Evolutionary conservation across 345 rosid species (phyloP).

Genomic region (Leavenworthia alabamica): DNA sequence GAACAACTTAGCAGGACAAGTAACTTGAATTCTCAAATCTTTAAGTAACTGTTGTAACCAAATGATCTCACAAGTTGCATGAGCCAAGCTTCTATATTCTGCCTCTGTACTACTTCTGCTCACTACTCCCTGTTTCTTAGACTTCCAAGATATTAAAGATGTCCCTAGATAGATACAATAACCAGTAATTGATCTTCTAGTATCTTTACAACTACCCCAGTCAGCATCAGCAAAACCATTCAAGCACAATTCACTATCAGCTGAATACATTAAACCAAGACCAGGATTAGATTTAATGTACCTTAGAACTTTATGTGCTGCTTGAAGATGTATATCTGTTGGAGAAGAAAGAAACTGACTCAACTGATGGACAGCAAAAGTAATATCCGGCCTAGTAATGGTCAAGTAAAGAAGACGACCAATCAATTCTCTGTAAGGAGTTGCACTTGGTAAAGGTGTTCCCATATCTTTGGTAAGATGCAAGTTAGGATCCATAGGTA

Average conservation of each 20-base stretch:
- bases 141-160: too few species aligned
- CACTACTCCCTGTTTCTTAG: too few species aligned
- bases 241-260: not conserved
- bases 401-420: too few species aligned
- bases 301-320: not conserved
- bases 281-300: not conserved
- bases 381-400: fast-evolving
- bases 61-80: not conserved
- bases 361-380: not conserved
- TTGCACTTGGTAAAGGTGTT: too few species aligned
- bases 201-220: not conserved
- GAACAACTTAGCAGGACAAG: not conserved
- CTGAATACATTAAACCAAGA: not conserved
- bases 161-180: too few species aligned
- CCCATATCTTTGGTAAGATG: not conserved
- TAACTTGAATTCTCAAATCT: fast-evolving
- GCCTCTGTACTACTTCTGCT: too few species aligned
- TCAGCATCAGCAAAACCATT: not conserved
- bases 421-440: too few species aligned
- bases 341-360: not conserved
- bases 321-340: not conserved
- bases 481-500: not conserved
- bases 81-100: not conserved
- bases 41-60: not conserved
- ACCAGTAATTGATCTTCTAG: too few species aligned